Conservation (phyloP, 441 rosid genomes). For the Populus hybrid region DNA sequence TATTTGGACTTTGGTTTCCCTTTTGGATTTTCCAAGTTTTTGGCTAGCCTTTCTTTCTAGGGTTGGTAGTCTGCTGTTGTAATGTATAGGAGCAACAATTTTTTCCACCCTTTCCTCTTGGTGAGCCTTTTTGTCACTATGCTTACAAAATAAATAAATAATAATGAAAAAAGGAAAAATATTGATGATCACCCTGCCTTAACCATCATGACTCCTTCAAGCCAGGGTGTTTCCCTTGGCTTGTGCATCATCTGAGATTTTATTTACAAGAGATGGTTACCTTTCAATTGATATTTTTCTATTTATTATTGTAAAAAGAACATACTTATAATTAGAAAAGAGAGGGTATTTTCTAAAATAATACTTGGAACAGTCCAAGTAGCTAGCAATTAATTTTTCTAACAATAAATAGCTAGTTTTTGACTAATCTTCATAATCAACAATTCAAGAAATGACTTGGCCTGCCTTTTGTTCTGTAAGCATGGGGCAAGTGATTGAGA, state of each 20-base stretch:
- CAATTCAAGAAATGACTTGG: not conserved
- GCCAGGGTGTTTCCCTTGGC: no score
- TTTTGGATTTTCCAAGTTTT: not conserved
- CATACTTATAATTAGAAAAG: no score
- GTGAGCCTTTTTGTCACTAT: not conserved
- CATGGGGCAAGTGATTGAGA: slow-evolving; percentile 32
- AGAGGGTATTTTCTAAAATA: no score
- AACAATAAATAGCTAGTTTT: not conserved
- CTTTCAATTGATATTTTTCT: no score
- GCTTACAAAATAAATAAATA: not conserved
- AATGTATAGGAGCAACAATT: no score
- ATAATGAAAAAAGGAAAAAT: no score
- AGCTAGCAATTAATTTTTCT: not conserved
- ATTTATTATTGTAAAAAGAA: no score
- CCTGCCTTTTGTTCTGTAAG: slow-evolving; percentile 14
- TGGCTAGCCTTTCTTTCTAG: not conserved
- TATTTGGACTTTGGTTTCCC: not conserved
- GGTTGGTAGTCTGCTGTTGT: not conserved
- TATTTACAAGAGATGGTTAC: no score
- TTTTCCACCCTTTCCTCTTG: not conserved
- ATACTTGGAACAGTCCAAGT: not conserved
- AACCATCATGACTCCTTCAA: no score
- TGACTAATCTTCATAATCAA: not conserved
- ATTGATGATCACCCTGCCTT: not conserved
- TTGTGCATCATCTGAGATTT: no score